Evolutionary conservation across 495 filamentous ascomycete genomes (phyloP), one percentile per base, ranked within the genome.

Genomic region (Talaromyces adpressus): DNA sequence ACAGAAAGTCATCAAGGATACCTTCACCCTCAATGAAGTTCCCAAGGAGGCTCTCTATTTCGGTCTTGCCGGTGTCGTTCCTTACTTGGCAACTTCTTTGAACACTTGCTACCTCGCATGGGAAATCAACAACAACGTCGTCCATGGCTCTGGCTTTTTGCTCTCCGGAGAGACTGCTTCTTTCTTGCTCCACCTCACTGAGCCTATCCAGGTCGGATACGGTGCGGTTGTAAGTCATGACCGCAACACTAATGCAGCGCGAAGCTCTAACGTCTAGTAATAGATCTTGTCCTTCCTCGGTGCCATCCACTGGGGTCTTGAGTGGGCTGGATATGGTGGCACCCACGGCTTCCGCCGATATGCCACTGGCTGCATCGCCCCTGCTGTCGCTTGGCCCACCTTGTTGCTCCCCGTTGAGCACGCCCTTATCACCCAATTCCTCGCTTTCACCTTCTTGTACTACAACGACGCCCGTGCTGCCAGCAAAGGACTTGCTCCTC

Each of bases 231-330:
- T 93, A 73, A 76, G 90, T 81, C 58, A 57, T 49, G 30, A 16
- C 52, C 47, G 27, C 8, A 22, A 25, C 27, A 8, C 56, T 58
- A 11, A 56, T 45, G 30, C 22, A 12, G 3, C 29, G 54, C 20
- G 22, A 16, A 25, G 4, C 6, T 12, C 62, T 63, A 56, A 64
- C 45, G 59, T 56, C 47, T 47, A 58, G 3, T 39, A 11, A 14
- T 62, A 91, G 88, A 92, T 97, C 68, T 88, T 97, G 69, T 96
- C 92, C 53, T 98, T 98, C 83, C 85, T 98, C 23, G 94, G 94
- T 57, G 94, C 95, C 39, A 86, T 97, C 69, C 94, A 98, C 75
- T 98, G 95, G 95, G 91, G 91, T 66, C 77, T 93, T 62, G 90
- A 93, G 76, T 92, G 84, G 79, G 89, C 89, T 62, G 81, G 83